A percentile compares a stretch with the other conserved stretches of the same genome.
Conservation (phyloP, 1,284 basidiomycete species). For the Laetiporus sulphureus region DNA sequence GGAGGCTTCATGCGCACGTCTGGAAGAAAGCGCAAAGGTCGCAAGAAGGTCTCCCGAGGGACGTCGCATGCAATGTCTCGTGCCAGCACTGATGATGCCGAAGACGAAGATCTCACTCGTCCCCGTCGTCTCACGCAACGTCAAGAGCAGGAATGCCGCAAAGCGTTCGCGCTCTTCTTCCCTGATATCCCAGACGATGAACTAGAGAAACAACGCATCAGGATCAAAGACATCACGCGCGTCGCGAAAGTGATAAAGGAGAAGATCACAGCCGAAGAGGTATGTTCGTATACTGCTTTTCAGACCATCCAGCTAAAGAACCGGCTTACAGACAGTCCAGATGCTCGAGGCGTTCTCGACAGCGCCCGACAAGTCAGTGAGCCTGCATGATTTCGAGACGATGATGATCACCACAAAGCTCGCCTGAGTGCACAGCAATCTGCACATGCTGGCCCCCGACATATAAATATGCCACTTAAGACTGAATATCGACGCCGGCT, state of each 20-base stretch:
- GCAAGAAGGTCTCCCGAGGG: slow-evolving; percentile 7
- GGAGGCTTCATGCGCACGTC: slow-evolving; percentile 18
- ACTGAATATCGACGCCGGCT: too few species aligned
- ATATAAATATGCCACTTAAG: too few species aligned
- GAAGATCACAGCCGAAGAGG: slow-evolving; percentile 65
- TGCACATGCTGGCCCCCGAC: too few species aligned
- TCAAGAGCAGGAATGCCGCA: slow-evolving; percentile 47
- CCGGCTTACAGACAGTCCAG: slow-evolving; percentile 69
- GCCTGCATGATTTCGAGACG: slow-evolving; percentile 58
- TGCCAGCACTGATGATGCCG: slow-evolving; percentile 1
- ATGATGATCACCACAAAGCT: slow-evolving; percentile 62
- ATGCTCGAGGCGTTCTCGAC: slow-evolving; percentile 71
- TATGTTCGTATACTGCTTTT: too few species aligned
- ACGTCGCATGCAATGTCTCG: slow-evolving; percentile 2
- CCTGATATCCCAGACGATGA: slow-evolving; percentile 36
- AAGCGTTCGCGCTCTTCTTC: slow-evolving; percentile 66
- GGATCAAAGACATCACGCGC: slow-evolving; percentile 55
- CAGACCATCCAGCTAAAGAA: too few species aligned
- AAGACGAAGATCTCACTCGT: slow-evolving; percentile 5
- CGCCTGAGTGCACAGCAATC: too few species aligned
- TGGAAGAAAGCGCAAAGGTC: slow-evolving; percentile 10
- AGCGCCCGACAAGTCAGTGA: slow-evolving; percentile 57
- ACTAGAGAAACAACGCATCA: slow-evolving; percentile 44
- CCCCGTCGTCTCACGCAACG: slow-evolving; percentile 34
- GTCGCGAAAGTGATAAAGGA: slow-evolving; percentile 56